These are phyloP conservation scores for Thraustochytrium sp. DNA, from an alignment of 352 stramenopile genomes.

Conservation along the genomic window DNA sequence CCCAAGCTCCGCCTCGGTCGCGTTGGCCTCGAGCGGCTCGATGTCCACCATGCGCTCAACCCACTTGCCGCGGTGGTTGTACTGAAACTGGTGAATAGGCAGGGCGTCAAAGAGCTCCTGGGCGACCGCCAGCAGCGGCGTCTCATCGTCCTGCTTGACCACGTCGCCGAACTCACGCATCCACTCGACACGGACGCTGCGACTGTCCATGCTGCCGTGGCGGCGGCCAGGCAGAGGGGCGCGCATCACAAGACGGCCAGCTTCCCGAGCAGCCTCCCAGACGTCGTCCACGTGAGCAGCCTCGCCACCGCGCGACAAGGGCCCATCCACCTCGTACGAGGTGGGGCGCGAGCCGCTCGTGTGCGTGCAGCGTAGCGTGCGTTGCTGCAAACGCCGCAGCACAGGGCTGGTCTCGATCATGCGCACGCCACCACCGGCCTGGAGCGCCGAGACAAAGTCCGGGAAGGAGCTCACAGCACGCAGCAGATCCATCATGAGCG, in stretches of 20 bases:
- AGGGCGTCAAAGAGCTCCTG: conserved; percentile 91
- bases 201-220: conserved; percentile 13
- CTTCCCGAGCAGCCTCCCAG: not conserved
- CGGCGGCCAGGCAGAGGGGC: conserved; percentile 58
- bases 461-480: conserved; percentile 75
- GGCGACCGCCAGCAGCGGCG: conserved; percentile 75
- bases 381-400: conserved; percentile 79
- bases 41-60: conserved; percentile 88
- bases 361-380: conserved; percentile 57
- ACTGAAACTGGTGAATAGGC: conserved; percentile 89
- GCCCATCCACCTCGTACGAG: not conserved
- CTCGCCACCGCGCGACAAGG: conserved; percentile 3
- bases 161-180: conserved; percentile 62
- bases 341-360: not conserved
- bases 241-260: conserved; percentile 45
- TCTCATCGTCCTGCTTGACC: conserved; percentile 62
- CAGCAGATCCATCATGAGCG: conserved; percentile 86
- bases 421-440: conserved; percentile 50
- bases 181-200: conserved; percentile 69
- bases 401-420: conserved; percentile 62
- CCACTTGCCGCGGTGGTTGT: conserved; percentile 78
- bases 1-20: not conserved
- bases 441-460: conserved; percentile 42
- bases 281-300: not conserved
- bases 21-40: conserved; percentile 60